Evolutionary conservation across 805 yeast species (phyloP).

Genomic region (Candida tallmaniae): DNA sequence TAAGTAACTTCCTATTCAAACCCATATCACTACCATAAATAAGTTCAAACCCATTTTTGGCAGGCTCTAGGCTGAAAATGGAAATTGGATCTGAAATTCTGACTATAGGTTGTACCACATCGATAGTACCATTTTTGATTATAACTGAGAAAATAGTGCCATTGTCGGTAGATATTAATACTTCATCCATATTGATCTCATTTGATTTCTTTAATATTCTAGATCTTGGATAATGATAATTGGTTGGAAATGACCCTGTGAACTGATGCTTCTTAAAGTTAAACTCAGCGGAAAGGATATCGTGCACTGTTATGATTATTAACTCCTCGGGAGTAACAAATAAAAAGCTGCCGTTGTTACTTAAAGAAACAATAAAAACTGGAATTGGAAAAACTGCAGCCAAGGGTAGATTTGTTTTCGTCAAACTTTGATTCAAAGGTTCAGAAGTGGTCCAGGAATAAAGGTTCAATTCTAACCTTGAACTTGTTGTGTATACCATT

Average conservation of each 20-base stretch:
- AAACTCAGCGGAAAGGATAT: conserved; percentile 45
- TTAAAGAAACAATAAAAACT: conserved; percentile 36
- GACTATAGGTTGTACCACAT: conserved; percentile 23
- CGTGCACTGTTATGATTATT: conserved; percentile 36
- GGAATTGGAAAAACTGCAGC: conserved; percentile 39
- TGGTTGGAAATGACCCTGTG: conserved; percentile 38
- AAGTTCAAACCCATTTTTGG: conserved; percentile 18
- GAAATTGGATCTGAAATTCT: conserved; percentile 34
- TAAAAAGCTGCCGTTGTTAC: conserved; percentile 32
- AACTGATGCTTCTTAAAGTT: conserved; percentile 20
- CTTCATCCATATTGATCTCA: conserved; percentile 17
- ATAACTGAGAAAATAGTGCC: conserved; percentile 31
- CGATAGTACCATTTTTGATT: conserved; percentile 15
- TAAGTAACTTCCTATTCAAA: conserved; percentile 29
- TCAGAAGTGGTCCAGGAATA: conserved; percentile 41
- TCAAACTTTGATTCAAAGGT: conserved; percentile 21
- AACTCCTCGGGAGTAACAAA: conserved; percentile 32
- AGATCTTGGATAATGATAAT: conserved; percentile 24
- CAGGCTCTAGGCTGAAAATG: conserved; percentile 25
- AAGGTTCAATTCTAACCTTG: conserved; percentile 33
- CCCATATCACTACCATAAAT: conserved; percentile 41
- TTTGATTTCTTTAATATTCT: conserved; percentile 11
- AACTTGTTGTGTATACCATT: conserved; percentile 31
- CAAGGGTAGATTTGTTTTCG: conserved; percentile 37
- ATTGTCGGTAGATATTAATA: conserved; percentile 29